A percentile compares a stretch with the other conserved stretches of the same genome.
Evolutionary conservation across 2,329 filamentous ascomycete genomes (phyloP).

Genomic region (Aspergillus viridinutans): DNA sequence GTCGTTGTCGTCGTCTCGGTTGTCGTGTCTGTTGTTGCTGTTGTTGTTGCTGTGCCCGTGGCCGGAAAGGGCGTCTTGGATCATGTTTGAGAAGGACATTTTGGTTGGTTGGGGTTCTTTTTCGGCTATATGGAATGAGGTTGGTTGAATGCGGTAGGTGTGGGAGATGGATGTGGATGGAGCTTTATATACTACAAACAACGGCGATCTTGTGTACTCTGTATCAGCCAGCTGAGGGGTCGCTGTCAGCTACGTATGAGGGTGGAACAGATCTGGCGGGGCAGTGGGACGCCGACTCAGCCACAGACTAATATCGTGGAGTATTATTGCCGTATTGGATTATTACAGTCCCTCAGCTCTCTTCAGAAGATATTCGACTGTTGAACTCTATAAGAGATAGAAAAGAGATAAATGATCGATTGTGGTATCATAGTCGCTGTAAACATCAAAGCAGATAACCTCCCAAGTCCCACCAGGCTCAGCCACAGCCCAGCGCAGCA

Average conservation of each 20-base stretch:
- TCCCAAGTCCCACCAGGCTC: not conserved
- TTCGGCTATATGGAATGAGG: not conserved
- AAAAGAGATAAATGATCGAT: not conserved
- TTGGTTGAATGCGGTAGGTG: not conserved
- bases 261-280: not conserved
- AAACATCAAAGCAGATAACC: not conserved
- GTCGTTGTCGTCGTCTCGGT: conserved; percentile 30
- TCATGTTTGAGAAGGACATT: conserved; percentile 22
- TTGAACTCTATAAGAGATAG: not conserved
- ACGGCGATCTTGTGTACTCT: not conserved
- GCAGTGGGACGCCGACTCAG: not conserved
- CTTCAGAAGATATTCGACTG: not conserved
- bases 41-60: conserved; percentile 1
- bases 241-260: not conserved
- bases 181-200: not conserved
- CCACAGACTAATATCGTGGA: not conserved
- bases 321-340: not conserved
- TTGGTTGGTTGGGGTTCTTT: not conserved
- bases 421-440: not conserved
- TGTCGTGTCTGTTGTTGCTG: not conserved
- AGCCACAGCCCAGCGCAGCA: not conserved
- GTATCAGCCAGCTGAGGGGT: not conserved
- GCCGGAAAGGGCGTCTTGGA: conserved; percentile 12
- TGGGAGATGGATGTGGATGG: not conserved
- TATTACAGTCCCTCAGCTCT: no score